A percentile compares a stretch with the other conserved stretches of the same genome.
Evolutionary conservation across 2,329 filamentous ascomycete genomes (phyloP).

Genomic region (Sporothrix schenckii): DNA sequence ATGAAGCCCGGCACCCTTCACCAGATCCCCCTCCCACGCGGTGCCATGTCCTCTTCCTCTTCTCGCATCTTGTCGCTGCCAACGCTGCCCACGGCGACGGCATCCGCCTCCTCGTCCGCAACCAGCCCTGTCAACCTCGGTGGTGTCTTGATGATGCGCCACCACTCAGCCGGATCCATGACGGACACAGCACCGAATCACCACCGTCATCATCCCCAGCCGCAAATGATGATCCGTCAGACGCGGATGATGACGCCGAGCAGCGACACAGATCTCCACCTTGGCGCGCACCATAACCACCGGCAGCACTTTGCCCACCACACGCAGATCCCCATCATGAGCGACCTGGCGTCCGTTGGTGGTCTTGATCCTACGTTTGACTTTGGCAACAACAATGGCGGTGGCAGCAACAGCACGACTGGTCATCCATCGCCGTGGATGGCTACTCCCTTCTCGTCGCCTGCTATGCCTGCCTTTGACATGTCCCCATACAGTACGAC

Average conservation of each 20-base stretch:
- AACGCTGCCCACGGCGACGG: neutral
- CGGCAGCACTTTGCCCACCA: neutral
- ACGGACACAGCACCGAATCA: slow-evolving; percentile 41
- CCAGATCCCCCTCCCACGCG: slow-evolving; percentile 5
- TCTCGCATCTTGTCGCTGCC: slow-evolving; percentile 12
- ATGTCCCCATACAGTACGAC: slow-evolving; percentile 11
- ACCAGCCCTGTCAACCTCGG: neutral
- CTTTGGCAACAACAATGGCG: slow-evolving; percentile 33
- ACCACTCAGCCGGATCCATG: slow-evolving; percentile 29
- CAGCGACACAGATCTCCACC: slow-evolving; percentile 54
- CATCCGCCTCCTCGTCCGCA: neutral
- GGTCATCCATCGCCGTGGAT: slow-evolving; percentile 20
- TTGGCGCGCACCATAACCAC: neutral
- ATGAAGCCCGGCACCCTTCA: slow-evolving; percentile 43
- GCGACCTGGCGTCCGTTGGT: slow-evolving; percentile 37
- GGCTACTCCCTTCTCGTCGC: slow-evolving; percentile 22
- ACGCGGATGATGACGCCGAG: slow-evolving; percentile 55
- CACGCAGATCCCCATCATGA: neutral
- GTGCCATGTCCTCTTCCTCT: neutral
- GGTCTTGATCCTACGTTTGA: slow-evolving; percentile 36
- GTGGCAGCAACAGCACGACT: neutral
- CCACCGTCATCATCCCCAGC: slow-evolving; percentile 12
- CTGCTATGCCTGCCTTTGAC: slow-evolving; percentile 19
- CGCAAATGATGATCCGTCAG: slow-evolving; percentile 31
- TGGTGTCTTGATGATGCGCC: slow-evolving; percentile 23